Percentiles rank a stretch among this genome's conserved stretches.
These are phyloP conservation scores for Colletotrichum cordylinicola DNA, from an alignment of 2,329 filamentous ascomycete genomes.

Conservation along the genomic window DNA sequence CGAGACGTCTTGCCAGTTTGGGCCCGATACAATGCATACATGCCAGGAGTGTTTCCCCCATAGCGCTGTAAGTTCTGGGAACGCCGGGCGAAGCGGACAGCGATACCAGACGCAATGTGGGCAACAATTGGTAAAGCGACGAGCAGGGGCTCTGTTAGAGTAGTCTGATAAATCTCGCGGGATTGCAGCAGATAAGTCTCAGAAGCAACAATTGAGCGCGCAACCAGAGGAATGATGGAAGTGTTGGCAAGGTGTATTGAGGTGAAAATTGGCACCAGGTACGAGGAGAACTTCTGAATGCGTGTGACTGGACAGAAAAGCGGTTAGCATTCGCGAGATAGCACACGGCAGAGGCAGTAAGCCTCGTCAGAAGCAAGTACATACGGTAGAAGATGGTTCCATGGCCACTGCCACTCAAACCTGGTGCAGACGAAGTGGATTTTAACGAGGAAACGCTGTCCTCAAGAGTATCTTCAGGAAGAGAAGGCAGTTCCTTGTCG, in stretches of 20 bases:
- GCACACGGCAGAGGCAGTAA: not conserved
- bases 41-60: constrained; percentile 69
- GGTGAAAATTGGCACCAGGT: constrained; percentile 80
- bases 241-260: constrained; percentile 82
- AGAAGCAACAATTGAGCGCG: constrained; percentile 73
- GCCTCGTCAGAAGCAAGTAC: constrained; percentile 30
- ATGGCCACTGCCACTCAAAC: constrained; percentile 68
- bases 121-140: constrained; percentile 76
- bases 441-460: constrained; percentile 36
- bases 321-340: not conserved
- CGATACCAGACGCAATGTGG: constrained; percentile 80
- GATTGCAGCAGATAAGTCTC: constrained; percentile 91
- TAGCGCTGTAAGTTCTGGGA: constrained; percentile 76
- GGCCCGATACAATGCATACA: constrained; percentile 43
- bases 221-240: constrained; percentile 78
- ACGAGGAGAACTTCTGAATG: constrained; percentile 88
- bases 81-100: constrained; percentile 76
- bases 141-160: constrained; percentile 79
- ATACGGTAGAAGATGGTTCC: constrained; percentile 78
- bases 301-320: constrained; percentile 61
- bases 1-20: constrained; percentile 35
- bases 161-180: constrained; percentile 89
- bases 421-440: constrained; percentile 51
- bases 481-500: constrained; percentile 52
- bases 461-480: constrained; percentile 40